Base-by-base conservation (phyloP, 2,329 filamentous ascomycete genomes). In the Sarocladium brachiariae region DNA sequence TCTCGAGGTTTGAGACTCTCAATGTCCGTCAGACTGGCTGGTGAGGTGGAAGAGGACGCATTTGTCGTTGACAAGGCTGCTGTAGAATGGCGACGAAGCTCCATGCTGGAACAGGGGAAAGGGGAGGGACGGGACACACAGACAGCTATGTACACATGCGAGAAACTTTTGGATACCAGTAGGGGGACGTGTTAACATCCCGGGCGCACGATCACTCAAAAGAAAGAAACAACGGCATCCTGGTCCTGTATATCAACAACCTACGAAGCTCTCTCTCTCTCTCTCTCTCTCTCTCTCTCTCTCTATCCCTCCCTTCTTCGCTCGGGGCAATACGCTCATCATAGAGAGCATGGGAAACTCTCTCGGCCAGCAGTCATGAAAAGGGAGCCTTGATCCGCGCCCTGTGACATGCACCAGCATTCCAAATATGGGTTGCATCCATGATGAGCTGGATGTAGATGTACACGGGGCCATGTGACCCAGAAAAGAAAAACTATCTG, bases 1-100 rank as follows among this genome's bases (percentile, higher is more conserved):
- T 72, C 69, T 1, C 52, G 51, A n/a, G 35, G 27, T 10, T 57
- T 52, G 9, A 35, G 37, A n/a, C 14, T 30, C n/a, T 27, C 33
- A 21, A 49, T 25, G 39, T 43, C 39, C 5, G 21, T 19, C 8
- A n/a, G 14, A 23, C 21, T 43, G n/a, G 21, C 9, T 25, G 19
- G 39, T 14, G 39, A 25, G 5, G 39, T 11, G n/a, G 21, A 10
- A 9, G 37, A 39, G 16, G 37, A 19, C 4, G 16, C 16, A 7
- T 39, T 19, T 6, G 5, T 19, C n/a, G 4, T 25, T 19, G 39
- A 27, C 3, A n/a, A 43, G 21, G 39, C 19, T 9, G 21, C 39
- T 16, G 21, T 24, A 9, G 4, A 23, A 6, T 7, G 21, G 11
- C 21, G 21, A 11, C 23, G 39, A 25, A 19, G 35, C 10, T 39